Conservation (phyloP, 257 asterid genomes). For the Scutellaria galericulata region DNA sequence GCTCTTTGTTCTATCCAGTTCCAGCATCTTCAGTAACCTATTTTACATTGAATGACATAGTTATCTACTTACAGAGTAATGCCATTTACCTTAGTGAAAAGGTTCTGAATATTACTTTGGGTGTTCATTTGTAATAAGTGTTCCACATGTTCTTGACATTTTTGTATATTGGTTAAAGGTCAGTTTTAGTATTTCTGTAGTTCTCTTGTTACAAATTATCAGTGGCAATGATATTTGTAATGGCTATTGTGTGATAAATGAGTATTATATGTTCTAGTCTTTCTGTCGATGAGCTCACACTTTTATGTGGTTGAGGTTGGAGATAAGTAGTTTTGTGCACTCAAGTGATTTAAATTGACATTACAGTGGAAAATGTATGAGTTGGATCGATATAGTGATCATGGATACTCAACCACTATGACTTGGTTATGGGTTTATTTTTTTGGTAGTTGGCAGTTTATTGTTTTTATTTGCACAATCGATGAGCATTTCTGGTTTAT, state of each 20-base stretch:
- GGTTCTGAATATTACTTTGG: constrained; percentile 4
- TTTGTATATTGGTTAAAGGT: background rate
- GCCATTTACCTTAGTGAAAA: constrained; percentile 7
- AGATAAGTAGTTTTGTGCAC: constrained; percentile 19
- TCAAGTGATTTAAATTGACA: constrained; percentile 13
- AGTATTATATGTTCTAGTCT: background rate
- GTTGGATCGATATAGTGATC: constrained; percentile 3
- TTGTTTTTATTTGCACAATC: background rate
- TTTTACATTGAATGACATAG: background rate
- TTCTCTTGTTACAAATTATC: constrained; percentile 2
- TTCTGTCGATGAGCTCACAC: background rate
- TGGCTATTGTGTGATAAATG: constrained; percentile 1
- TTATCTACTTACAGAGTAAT: background rate
- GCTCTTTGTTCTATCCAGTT: background rate
- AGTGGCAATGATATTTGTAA: constrained; percentile 1
- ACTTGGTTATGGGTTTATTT: constrained; percentile 7
- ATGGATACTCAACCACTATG: background rate
- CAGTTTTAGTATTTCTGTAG: constrained; percentile 6
- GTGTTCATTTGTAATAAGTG: background rate
- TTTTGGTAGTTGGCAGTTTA: constrained; percentile 15
- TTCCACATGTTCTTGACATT: background rate
- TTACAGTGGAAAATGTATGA: background rate
- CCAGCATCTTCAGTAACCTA: background rate
- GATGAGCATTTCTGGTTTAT: background rate
- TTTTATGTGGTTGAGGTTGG: constrained; percentile 26